Evolutionary conservation across 179 eudicot genomes (phyloP).

Genomic region (Beta macrorhiza): DNA sequence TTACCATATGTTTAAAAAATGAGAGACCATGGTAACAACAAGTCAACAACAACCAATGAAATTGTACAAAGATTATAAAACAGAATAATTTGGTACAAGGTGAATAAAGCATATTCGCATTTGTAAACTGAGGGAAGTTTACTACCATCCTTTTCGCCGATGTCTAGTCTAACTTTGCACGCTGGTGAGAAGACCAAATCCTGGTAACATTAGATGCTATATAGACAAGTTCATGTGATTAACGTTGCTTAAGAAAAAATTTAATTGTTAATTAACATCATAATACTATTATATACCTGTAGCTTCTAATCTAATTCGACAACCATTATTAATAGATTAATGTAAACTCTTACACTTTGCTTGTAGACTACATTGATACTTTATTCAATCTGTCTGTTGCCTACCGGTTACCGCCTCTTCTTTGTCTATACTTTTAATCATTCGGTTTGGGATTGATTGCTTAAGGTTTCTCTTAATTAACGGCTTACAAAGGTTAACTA

Average conservation of each 20-base stretch:
- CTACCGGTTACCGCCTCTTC: neutral
- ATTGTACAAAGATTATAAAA: no score
- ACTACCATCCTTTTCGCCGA: neutral
- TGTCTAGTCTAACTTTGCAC: neutral
- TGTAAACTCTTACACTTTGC: slow-evolving; percentile 11
- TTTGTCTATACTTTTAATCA: neutral
- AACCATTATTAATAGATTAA: slow-evolving; percentile 5
- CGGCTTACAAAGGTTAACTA: no score
- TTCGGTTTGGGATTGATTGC: neutral
- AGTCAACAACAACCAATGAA: no score
- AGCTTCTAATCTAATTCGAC: no score
- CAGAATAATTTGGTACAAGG: no score
- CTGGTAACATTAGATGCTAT: neutral
- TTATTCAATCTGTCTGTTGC: neutral
- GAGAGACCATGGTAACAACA: no score
- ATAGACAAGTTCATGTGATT: slow-evolving; percentile 18
- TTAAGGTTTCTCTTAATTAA: neutral
- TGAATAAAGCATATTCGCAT: neutral
- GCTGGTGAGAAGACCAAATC: slow-evolving; percentile 4
- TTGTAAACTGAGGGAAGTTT: neutral
- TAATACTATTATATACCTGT: neutral
- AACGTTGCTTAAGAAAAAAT: slow-evolving; percentile 22
- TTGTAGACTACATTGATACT: neutral
- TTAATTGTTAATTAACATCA: neutral
- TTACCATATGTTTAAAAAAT: no score